phyloP scores from a whole-genome alignment of 306 rosid genomes.

The Trifolium fragiferum region DNA sequence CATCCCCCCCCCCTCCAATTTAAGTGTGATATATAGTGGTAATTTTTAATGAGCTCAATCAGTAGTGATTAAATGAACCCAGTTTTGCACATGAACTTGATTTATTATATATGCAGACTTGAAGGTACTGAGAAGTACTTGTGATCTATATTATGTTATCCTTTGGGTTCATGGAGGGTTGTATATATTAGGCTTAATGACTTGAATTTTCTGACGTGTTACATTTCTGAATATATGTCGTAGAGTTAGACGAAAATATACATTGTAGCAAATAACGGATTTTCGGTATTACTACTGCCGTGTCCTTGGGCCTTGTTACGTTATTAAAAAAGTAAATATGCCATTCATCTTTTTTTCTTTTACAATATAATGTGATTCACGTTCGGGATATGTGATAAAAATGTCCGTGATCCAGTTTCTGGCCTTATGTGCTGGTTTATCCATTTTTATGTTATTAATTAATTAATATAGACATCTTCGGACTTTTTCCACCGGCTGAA shows the following conservation, averaged over 20 bases:
- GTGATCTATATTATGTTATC: no score
- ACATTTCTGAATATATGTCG: background rate
- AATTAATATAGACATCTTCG: background rate
- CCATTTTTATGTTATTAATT: background rate
- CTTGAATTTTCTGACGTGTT: background rate
- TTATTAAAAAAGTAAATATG: background rate
- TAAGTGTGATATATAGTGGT: no score
- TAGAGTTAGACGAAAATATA: slow-evolving; percentile 16
- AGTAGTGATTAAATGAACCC: no score
- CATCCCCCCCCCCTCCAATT: no score
- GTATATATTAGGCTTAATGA: slow-evolving; percentile 1
- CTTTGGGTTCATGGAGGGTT: slow-evolving; percentile 2
- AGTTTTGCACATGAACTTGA: background rate
- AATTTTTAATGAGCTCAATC: no score
- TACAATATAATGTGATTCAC: background rate
- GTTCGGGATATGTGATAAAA: background rate
- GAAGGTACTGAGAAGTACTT: no score
- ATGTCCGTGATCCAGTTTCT: background rate
- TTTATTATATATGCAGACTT: no score
- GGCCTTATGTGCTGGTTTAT: no score
- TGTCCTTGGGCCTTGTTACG: background rate
- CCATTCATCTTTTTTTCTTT: background rate
- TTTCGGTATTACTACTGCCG: background rate
- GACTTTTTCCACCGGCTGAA: background rate
- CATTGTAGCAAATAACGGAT: background rate